Evolutionary conservation across 2,329 filamentous ascomycete genomes (phyloP), one percentile per base, ranked within the genome.

Genomic region (Calonectria ilicicola): DNA sequence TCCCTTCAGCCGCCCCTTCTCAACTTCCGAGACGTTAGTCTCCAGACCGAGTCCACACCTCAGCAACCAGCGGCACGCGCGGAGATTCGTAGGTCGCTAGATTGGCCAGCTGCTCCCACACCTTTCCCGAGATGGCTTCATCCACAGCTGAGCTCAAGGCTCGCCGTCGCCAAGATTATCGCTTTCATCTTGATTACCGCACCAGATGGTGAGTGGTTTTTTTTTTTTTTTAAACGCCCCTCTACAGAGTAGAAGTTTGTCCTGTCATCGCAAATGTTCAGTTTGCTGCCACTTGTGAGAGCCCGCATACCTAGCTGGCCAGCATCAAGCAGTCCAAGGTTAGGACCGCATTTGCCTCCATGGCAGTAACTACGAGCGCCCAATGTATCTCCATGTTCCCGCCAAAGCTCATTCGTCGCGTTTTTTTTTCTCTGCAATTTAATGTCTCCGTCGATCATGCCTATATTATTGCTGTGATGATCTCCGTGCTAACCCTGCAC

Each of bases 161-260:
- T 73, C 90, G 93, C 60, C 89, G 85, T 58, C 90, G 94, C 73
- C 85, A 86, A 46, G 94, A 98, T 84, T 98, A 98, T 84, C 88
- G 88, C 60, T 98, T 93, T 82, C 86, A 92, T 49, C 89, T 96
- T 32, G 94, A 97, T 76, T 98, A 98, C 82, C 89, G 95, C 69
- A 97, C 95, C 72, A 86, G 96, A 91, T 98, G 96, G 95, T 95
- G 79, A 80, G 85, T 75, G 64, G 38, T 40, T 38, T 67, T 68
- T 65, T 26, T 62, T 68, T 47, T 66, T 60, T 21, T 35, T 44
- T 42, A 23, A 7, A 9, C 7, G 19, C 26, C 6, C 15, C 38
- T 27, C 38, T 2, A 17, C 26, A 14, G 35, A 60, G 23, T 10
- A 14, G 35, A 21, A 60, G 32, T 10, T 40, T 38, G 53, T 60